These are phyloP conservation scores for Stentor roeselii DNA, from an alignment of 73 alveolate genomes.

Conservation along the genomic window DNA sequence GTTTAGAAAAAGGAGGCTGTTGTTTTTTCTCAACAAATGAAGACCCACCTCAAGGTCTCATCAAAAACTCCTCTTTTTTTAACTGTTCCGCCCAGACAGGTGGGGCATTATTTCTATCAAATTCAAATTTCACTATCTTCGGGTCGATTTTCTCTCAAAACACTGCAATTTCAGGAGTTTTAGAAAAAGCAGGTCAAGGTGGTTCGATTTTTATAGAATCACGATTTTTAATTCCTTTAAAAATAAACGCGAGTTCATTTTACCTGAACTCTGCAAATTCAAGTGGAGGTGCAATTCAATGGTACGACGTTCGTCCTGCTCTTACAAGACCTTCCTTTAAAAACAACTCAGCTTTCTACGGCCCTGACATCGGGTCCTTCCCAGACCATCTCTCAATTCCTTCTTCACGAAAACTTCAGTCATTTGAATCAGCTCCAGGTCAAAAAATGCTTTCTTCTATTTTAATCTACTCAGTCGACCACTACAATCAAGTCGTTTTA, in stretches of 20 bases:
- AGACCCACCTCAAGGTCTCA: background rate
- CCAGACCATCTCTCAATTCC: background rate
- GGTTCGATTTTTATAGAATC: background rate
- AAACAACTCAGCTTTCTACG: background rate
- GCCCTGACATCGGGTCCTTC: background rate
- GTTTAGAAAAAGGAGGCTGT: background rate
- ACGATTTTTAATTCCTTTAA: background rate
- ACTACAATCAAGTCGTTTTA: constrained; percentile 16
- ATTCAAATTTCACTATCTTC: background rate
- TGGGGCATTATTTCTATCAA: background rate
- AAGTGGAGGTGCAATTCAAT: constrained; percentile 21
- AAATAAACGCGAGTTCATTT: background rate
- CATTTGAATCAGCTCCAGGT: constrained; percentile 16
- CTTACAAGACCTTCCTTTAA: background rate
- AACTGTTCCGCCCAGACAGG: background rate
- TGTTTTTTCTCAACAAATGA: background rate
- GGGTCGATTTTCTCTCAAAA: background rate
- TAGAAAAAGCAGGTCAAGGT: background rate
- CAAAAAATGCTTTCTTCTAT: background rate
- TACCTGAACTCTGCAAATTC: background rate
- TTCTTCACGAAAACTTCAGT: background rate
- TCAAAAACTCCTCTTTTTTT: background rate
- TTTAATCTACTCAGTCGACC: background rate
- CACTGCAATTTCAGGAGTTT: background rate
- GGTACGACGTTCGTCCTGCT: background rate